Conservation (phyloP, 2,329 filamentous ascomycete genomes). For the Fusarium haematococcum region DNA sequence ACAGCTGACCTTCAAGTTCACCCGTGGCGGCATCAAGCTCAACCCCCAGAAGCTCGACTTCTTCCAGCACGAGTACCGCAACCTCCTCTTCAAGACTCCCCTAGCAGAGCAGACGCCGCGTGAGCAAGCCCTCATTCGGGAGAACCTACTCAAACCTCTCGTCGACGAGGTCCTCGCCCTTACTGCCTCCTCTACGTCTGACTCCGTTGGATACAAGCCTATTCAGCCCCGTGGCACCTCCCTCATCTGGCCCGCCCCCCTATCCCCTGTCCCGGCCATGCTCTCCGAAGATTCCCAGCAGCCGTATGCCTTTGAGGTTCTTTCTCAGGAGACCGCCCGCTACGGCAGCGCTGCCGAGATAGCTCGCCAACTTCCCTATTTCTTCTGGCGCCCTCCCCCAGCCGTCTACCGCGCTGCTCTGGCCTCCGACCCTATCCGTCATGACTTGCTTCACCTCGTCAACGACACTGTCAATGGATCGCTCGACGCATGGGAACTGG, state of each 20-base stretch:
- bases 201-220: slow-evolving; percentile 3
- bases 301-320: slow-evolving; percentile 39
- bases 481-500: slow-evolving; percentile 17
- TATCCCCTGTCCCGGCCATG: slow-evolving; percentile 45
- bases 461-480: slow-evolving; percentile 34
- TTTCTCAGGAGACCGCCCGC: slow-evolving; percentile 36
- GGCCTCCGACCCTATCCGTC: slow-evolving; percentile 15
- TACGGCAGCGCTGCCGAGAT: slow-evolving; percentile 40
- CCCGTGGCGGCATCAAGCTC: slow-evolving; percentile 88
- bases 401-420: slow-evolving; percentile 45
- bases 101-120: slow-evolving; percentile 34
- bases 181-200: slow-evolving; percentile 26
- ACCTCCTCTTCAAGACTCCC: slow-evolving; percentile 47
- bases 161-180: slow-evolving; percentile 42
- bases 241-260: slow-evolving; percentile 39
- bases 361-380: slow-evolving; percentile 50
- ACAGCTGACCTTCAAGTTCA: slow-evolving; percentile 88
- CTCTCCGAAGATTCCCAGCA: slow-evolving; percentile 24
- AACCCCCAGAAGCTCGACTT: slow-evolving; percentile 83
- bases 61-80: slow-evolving; percentile 77
- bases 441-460: slow-evolving; percentile 41
- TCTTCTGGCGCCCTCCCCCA: slow-evolving; percentile 53
- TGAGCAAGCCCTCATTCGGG: slow-evolving; percentile 32
- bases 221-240: slow-evolving; percentile 35
- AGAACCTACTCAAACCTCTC: slow-evolving; percentile 39